phyloP scores from a whole-genome alignment of 441 rosid species.

The Pelargonium cotyledonis region DNA sequence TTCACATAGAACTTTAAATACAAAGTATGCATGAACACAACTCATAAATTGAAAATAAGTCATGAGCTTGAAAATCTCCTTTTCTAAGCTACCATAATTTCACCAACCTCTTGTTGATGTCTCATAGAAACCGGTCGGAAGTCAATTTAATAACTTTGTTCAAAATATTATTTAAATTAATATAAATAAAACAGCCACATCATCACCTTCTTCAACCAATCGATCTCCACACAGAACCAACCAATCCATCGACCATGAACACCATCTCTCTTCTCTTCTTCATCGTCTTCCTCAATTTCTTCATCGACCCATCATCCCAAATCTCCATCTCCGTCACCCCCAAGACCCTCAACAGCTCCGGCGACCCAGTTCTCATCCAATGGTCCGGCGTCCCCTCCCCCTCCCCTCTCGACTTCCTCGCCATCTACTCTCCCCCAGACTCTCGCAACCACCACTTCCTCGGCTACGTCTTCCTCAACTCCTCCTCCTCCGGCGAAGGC shows the following conservation, averaged over 20 bases:
- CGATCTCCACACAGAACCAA: too few species aligned
- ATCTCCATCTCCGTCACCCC: slow-evolving; percentile 40
- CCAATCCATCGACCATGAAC: background rate
- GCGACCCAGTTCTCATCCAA: slow-evolving; percentile 46
- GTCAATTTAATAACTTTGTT: too few species aligned
- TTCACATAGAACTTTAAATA: too few species aligned
- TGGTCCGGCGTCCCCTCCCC: slow-evolving; percentile 73
- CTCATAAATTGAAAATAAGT: too few species aligned
- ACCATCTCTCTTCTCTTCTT: background rate
- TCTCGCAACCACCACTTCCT: slow-evolving; percentile 59
- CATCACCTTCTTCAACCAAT: too few species aligned
- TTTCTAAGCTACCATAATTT: too few species aligned
- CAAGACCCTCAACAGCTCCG: slow-evolving; percentile 43
- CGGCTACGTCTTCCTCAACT: slow-evolving; percentile 67
- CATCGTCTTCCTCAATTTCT: background rate
- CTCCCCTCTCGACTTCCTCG: slow-evolving; percentile 74
- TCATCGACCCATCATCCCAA: slow-evolving; percentile 22
- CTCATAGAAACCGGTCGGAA: too few species aligned
- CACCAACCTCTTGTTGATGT: too few species aligned
- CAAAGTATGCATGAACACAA: too few species aligned
- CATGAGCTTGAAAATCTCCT: too few species aligned
- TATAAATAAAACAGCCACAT: too few species aligned
- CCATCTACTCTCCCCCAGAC: slow-evolving; percentile 77
- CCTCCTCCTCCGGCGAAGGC: slow-evolving; percentile 67
- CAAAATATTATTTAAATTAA: too few species aligned